Evolutionary conservation across 805 yeast species (phyloP), one percentile per base, ranked within the genome.

Genomic region (Yarrowia sp.): DNA sequence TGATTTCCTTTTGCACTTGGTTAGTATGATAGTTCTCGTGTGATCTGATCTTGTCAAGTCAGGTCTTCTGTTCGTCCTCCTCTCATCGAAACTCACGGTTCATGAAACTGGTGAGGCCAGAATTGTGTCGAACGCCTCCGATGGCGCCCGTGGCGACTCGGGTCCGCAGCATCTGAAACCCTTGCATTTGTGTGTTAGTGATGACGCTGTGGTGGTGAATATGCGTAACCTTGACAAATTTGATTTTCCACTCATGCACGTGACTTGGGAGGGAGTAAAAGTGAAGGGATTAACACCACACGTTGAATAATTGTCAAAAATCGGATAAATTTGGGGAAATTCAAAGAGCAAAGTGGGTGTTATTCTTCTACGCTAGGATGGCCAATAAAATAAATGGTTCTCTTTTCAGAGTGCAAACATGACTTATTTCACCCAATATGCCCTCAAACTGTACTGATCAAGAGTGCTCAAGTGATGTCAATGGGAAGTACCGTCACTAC

Each of bases 161-260:
- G 40, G 50, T 58, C 50, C 64, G 49, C 64, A 58, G 44, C 64
- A 58, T 58, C 64, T 58, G 64, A 58, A 58, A 19, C 64, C 50
- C 64, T 43, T 58, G 64, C 64, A 58, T 58, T 58, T 7, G 30
- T 7, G 43, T 52, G 63, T 40, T 53, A 42, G 50, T 58, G 64
- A 43, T 58, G 46, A 43, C 61, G 64, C 64, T 42, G 50, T 42
- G 50, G 33, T 15, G 64, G 44, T 55, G 61, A 14, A 14, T 34
- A 20, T 38, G 60, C 44, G 43, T 36, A 55, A 55, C 46, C 46
- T 55, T 55, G 64, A 58, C 50, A 58, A 58, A 58, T 58, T 58
- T 58, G 64, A 58, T 42, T 24, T 36, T 39, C 44, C 43, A 50
- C 17, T 24, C 38, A n/a, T 0, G 58, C 64, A 58, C 64, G 64